Base-by-base conservation (phyloP, 179 eudicot species). In the Beta lomatogona region DNA sequence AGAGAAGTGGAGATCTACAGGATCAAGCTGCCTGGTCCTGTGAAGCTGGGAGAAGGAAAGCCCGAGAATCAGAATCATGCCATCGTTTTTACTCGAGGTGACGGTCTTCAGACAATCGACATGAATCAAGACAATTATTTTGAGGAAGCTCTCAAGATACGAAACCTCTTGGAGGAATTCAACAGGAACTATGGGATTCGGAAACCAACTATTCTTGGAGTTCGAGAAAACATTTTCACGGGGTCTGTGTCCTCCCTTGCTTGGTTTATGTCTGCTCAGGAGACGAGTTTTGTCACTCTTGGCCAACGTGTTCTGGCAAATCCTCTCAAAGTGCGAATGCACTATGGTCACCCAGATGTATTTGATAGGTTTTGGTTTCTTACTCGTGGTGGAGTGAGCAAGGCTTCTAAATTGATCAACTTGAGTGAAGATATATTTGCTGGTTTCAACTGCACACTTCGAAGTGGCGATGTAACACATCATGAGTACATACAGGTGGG, bases 41-140 rank as follows among this genome's bases (percentile, higher is more conserved):
- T 91, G 87, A 96, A 93, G 87, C 89, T 96, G 25, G 99, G 99
- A 13, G 99, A 92, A 88, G 98, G 97, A 67, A 94, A 96, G 73
- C 99, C 99, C 0, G 99, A 96, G 87, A 96, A 96, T 85, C 99
- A 96, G 83, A 96, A 96, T 87, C 99, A 96, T 68, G 98, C 99
- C 54, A 89, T 94, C 60, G 92, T 96, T 61, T 96, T 96, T 83
- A 94, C 99, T 4, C 89, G 99, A 36, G 99, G 99, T 19, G 99
- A 96, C 81, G 99, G 98, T 31, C 71, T 96, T 75, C 99, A 96
- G 83, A 91, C 99, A 28, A 96, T 96, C 67, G 99, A 96, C 88
- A 96, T 96, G 99, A 94, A 96, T 72, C 99, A 96, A 81, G 99
- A 96, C 86, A 89, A 86, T 77, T 91, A 78, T 78, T 92, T 96